phyloP scores from a whole-genome alignment of 2,329 filamentous ascomycete genomes.

The Leptodontidium sp. region DNA sequence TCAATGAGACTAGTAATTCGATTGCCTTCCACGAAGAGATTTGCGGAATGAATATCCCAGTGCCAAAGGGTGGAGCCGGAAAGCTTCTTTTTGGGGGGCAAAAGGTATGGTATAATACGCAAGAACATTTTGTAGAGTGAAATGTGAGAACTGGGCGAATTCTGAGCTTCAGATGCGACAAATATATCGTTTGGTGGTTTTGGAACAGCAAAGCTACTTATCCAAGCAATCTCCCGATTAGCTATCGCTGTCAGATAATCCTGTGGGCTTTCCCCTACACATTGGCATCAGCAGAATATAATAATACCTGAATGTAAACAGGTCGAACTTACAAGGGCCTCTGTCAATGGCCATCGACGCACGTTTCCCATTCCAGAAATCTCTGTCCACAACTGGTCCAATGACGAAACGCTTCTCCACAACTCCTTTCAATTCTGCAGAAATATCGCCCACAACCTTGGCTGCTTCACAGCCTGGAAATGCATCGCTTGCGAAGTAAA shows the following conservation, averaged over 20 bases:
- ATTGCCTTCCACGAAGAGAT: slow-evolving; percentile 50
- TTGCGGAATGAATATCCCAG: slow-evolving; percentile 49
- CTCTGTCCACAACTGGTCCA: slow-evolving; percentile 48
- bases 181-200: slow-evolving; percentile 7
- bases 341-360: slow-evolving; percentile 48
- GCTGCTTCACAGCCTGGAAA: slow-evolving; percentile 46
- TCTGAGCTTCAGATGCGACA: slow-evolving; percentile 40
- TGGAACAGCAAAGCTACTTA: slow-evolving; percentile 17
- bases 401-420: slow-evolving; percentile 48
- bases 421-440: slow-evolving; percentile 45
- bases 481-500: slow-evolving; percentile 49
- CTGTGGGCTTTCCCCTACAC: too few relatives aligned
- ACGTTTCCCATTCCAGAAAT: slow-evolving; percentile 49
- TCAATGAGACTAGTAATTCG: slow-evolving; percentile 52
- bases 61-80: slow-evolving; percentile 50
- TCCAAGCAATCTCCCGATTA: too few relatives aligned
- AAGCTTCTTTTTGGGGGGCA: slow-evolving; percentile 41
- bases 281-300: too few relatives aligned
- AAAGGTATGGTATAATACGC: slow-evolving; percentile 43
- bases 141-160: slow-evolving; percentile 46
- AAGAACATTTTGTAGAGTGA: slow-evolving; percentile 48
- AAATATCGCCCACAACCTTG: slow-evolving; percentile 41
- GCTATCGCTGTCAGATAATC: too few relatives aligned
- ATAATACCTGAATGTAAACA: too few relatives aligned
- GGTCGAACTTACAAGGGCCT: slow-evolving; percentile 48